Conservation (phyloP, 352 stramenopile genomes). For the Phytophthora chlamydospora region DNA sequence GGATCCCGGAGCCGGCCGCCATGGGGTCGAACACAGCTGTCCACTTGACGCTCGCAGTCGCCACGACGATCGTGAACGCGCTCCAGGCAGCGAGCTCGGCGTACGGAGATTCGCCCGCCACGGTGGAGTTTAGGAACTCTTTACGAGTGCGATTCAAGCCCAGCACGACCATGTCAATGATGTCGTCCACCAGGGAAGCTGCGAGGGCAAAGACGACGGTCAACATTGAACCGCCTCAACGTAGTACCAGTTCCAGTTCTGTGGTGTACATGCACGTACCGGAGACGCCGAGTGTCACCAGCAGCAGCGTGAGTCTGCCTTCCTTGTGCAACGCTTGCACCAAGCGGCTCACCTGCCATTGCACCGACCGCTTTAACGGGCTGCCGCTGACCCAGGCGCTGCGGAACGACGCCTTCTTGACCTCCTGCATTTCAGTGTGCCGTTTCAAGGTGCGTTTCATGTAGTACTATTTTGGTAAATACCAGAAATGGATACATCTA, state of each 20-base stretch:
- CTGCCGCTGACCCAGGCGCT: constrained; percentile 51
- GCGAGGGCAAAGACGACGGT: neutral
- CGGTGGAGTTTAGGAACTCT: constrained; percentile 14
- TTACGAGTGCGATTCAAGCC: constrained; percentile 39
- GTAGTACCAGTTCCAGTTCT: neutral
- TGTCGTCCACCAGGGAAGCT: constrained; percentile 65
- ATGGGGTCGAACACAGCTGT: constrained; percentile 50
- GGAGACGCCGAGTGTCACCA: constrained; percentile 54
- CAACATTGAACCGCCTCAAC: neutral
- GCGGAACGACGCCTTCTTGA: constrained; percentile 21
- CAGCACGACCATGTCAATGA: constrained; percentile 31
- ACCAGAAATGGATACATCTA: too few relatives aligned
- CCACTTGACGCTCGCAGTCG: constrained; percentile 44
- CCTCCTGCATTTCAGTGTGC: neutral
- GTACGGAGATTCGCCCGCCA: constrained; percentile 24
- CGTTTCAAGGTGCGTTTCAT: constrained; percentile 4
- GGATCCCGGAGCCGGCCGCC: constrained; percentile 68
- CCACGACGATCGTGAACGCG: constrained; percentile 44
- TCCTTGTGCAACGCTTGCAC: constrained; percentile 42
- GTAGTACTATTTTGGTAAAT: too few relatives aligned
- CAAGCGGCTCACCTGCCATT: constrained; percentile 26
- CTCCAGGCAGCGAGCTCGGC: constrained; percentile 37
- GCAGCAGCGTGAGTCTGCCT: constrained; percentile 56
- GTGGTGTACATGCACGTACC: constrained; percentile 32
- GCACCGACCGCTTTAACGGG: constrained; percentile 37